Base-by-base conservation (phyloP, 495 filamentous ascomycete species). In the Talaromyces nanjingensis region DNA sequence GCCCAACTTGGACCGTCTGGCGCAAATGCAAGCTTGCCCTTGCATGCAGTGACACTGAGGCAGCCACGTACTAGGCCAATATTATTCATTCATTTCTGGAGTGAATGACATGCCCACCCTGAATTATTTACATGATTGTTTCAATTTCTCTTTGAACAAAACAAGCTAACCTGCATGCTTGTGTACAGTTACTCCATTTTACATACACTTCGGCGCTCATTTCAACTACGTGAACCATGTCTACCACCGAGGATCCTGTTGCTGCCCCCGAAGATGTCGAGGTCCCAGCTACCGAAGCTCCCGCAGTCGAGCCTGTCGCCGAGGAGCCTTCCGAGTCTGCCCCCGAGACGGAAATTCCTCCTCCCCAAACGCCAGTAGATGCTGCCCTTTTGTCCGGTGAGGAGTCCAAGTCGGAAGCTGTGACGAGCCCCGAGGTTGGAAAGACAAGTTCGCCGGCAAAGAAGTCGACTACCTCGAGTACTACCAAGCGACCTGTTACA, bases 331-430 rank as follows among this genome's bases (percentile, higher is more conserved):
- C 39, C 42, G 42, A 52, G 9, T 22, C 59, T 65, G 33, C n/a
- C 29, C 66, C 29, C 66, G 76, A 63, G 58, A 65, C 9, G 59
- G 75, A 79, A 24, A 66, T 67, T 54, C 70, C 68, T 24, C 71
- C 76, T 25, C 77, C 78, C 6, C 74, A 74, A 18, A 79, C 78
- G 45, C 77, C 77, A 6, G 72, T 78, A 25, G 76, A 79, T 27
- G 72, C 75, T 20, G 70, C 70, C 12, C 22, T 74, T 25, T 57
- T 76, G 24, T 79, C 78, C n/a, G 75, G 73, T 20, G 69, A 81
- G 56, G 78, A 77, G 20, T 64, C 70, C 24, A 56, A 47, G 29
- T 64, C 63, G 22, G 62, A 64, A 42, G 45, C 64, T 64, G 73
- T 72, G 56, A 68, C 74, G 7, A 79, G 77, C 64, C 78, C 78